Evolutionary conservation across 176 grass and related monocot species (phyloP).

Genomic region (Cenchrus fungigraminus): DNA sequence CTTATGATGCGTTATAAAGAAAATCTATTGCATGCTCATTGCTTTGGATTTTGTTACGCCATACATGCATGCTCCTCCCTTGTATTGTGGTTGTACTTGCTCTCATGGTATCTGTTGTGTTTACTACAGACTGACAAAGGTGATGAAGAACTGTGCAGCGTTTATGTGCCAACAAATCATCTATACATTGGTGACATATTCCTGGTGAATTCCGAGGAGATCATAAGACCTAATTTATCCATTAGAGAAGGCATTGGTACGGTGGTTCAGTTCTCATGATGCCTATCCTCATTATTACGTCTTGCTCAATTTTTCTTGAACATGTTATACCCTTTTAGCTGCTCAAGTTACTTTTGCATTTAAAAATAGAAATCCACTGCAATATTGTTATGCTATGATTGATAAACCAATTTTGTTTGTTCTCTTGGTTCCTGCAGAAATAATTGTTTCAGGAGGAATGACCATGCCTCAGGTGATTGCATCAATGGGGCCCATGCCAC

Average conservation of each 20-base stretch:
- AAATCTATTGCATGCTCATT: background rate
- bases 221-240: constrained; percentile 95
- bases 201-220: constrained; percentile 89
- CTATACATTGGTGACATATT: constrained; percentile 99
- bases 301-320: background rate
- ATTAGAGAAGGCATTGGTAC: constrained; percentile 96
- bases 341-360: background rate
- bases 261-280: background rate
- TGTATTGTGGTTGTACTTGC: background rate
- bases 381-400: background rate
- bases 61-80: background rate
- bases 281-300: background rate
- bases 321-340: background rate
- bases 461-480: constrained; percentile 96
- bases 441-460: constrained; percentile 99
- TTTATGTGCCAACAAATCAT: constrained; percentile 99
- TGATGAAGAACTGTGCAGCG: constrained; percentile 93
- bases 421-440: constrained; percentile 64
- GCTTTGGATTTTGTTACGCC: background rate
- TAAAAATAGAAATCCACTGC: background rate
- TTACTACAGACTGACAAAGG: constrained; percentile 83
- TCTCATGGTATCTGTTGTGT: constrained; percentile 23
- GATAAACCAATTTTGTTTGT: background rate
- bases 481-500: constrained; percentile 71
- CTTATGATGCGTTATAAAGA: background rate